phyloP scores from a whole-genome alignment of 129 eudicot species.

The Oenanthe sinensis region DNA sequence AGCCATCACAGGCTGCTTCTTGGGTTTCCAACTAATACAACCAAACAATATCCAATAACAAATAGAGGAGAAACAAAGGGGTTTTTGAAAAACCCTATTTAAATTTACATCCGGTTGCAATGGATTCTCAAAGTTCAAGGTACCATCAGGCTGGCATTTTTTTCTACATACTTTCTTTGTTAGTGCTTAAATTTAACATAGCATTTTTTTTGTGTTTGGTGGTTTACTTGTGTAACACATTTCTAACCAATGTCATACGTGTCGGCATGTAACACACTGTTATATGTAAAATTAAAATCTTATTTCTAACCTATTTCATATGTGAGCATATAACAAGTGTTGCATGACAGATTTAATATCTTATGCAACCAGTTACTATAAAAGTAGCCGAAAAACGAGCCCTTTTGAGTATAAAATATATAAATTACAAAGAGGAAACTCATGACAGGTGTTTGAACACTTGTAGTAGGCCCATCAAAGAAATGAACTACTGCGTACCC shows the following conservation, averaged over 20 bases:
- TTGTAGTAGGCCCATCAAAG: not conserved
- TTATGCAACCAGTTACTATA: not conserved
- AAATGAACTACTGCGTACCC: slow-evolving; percentile 1
- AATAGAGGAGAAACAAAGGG: not conserved
- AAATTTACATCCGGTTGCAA: not conserved
- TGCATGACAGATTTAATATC: not conserved
- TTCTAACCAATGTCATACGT: not conserved
- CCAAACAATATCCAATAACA: not conserved
- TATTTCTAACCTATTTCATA: not conserved
- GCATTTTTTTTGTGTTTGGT: not conserved
- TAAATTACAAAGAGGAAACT: not conserved
- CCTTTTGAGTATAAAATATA: not conserved
- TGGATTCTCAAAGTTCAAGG: not conserved
- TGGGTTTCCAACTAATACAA: not conserved
- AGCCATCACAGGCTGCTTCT: not conserved
- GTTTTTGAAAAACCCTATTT: not conserved
- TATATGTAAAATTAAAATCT: not conserved
- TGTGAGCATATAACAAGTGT: not conserved
- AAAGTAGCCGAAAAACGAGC: not conserved
- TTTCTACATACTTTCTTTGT: not conserved
- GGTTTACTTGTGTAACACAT: not conserved
- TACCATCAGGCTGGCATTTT: not conserved
- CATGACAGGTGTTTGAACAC: slow-evolving; percentile 1
- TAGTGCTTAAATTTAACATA: not conserved
- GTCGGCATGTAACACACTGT: not conserved